Evolutionary conservation across 305 asterid species (phyloP), one percentile per base, ranked within the genome.

Genomic region (Plantago coronopus): DNA sequence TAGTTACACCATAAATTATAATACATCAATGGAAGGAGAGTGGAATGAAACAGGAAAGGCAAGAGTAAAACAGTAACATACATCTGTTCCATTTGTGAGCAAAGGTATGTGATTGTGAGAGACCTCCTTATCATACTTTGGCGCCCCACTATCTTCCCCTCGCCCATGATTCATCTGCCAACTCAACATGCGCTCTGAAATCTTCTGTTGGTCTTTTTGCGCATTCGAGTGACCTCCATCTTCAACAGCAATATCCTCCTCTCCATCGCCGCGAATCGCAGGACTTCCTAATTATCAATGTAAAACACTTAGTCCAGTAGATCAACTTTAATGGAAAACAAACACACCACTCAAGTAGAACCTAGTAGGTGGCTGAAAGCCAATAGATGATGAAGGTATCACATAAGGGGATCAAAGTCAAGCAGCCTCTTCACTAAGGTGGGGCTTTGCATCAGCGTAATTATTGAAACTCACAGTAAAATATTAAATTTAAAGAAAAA

Each of bases 81-180:
- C 99, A 76, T 93, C 96, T 13, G 94, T 90, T 78, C 96, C 99
- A 76, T 85, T 91, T 54, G 98, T 89, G 65, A 89, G 97, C 78
- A 83, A 74, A 44, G 94, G 99, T 56, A 89, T 82, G 71, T 87
- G 95, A 69, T 79, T 93, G 70, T 83, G 95, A 48, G 99, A 76
- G 60, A 84, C 90, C 77, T 89, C 97, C 75, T 81, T 87, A 69
- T 94, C 99, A 77, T 89, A 94, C 73, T 85, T 87, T 18, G 97
- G 96, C 37, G 72, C 82, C 63, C 69, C 84, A 59, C 58, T 63
- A 64, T 82, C 91, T 71, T 93, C 97, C 40, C 86, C 86, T 70
- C 84, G 76, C 55, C 89, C 96, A 63, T 85, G 72, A 68, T 67
- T 81, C 80, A 77, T 80, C 51, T 90, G 97, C 99, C 99, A 93